Conservation (phyloP, 805 yeast genomes). For the Isabelozyma pseudorhagii region DNA sequence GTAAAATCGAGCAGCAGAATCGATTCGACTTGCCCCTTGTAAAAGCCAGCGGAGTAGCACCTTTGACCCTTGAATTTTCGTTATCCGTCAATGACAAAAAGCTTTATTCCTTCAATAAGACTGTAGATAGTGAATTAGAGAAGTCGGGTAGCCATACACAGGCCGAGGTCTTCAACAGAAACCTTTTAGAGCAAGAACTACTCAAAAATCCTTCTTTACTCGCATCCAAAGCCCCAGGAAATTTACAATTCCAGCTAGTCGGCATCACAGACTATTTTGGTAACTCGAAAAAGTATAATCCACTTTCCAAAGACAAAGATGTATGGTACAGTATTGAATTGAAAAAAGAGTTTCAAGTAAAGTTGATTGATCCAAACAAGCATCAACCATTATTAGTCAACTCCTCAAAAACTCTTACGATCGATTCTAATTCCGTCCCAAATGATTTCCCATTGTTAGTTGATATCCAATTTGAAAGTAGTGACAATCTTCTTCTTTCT, state of each 20-base stretch:
- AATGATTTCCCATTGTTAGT: conserved; percentile 50
- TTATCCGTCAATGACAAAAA: conserved; percentile 22
- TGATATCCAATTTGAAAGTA: conserved; percentile 22
- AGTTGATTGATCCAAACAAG: conserved; percentile 17
- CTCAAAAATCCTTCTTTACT: conserved; percentile 24
- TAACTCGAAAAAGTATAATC: conserved; percentile 30
- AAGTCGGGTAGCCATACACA: conserved; percentile 11
- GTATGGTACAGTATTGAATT: conserved; percentile 27
- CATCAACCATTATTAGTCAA: conserved; percentile 18
- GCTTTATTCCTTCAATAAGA: conserved; percentile 18
- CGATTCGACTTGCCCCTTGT: conserved; percentile 42
- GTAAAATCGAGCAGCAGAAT: conserved; percentile 40
- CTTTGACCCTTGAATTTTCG: conserved; percentile 35
- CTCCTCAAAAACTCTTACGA: conserved; percentile 11
- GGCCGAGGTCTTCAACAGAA: conserved; percentile 22
- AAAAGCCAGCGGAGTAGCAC: conserved; percentile 72
- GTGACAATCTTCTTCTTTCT: conserved; percentile 18
- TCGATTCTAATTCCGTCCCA: conserved; percentile 4
- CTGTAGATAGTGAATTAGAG: conserved; percentile 9
- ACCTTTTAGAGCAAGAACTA: conserved; percentile 33
- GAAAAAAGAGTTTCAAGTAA: conserved; percentile 20
- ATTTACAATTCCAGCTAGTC: conserved; percentile 31
- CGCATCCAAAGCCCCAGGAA: conserved; percentile 13
- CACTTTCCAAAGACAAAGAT: conserved; percentile 33
- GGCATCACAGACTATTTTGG: conserved; percentile 33